Conservation (phyloP, 2,329 filamentous ascomycete genomes). For the Lecanoromycetidae sp. region DNA sequence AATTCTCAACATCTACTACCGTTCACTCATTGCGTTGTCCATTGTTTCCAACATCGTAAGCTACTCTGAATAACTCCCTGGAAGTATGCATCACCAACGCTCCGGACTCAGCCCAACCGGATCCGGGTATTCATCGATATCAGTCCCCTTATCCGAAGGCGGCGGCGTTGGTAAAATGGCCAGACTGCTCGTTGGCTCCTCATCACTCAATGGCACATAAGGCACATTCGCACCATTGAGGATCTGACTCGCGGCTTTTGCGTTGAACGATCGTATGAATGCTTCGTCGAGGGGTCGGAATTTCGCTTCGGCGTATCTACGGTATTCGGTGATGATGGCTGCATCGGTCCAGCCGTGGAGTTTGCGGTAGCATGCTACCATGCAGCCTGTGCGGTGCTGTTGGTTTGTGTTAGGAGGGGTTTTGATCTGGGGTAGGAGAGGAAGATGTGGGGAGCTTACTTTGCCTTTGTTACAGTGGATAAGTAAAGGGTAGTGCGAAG, state of each 20-base stretch:
- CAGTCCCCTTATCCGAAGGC: conserved; percentile 7
- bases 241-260: background rate
- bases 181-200: background rate
- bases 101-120: background rate
- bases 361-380: conserved; percentile 69
- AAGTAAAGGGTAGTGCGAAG: conserved; percentile 63
- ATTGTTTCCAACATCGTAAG: no score
- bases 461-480: conserved; percentile 92
- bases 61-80: no score
- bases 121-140: background rate
- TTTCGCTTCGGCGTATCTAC: conserved; percentile 17
- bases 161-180: conserved; percentile 5
- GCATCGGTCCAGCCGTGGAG: conserved; percentile 54
- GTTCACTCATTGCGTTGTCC: no score
- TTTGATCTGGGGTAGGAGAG: background rate
- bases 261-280: conserved; percentile 18
- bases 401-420: background rate
- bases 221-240: background rate
- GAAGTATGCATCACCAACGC: background rate
- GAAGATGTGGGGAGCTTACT: conserved; percentile 30
- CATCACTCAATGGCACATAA: background rate
- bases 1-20: no score
- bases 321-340: conserved; percentile 50
- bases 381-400: conserved; percentile 77
- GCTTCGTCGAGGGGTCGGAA: conserved; percentile 17